A percentile compares a stretch with the other conserved stretches of the same genome.
These are phyloP conservation scores for Trichosanthes cucumerina DNA, from an alignment of 306 rosid genomes.

Conservation along the genomic window DNA sequence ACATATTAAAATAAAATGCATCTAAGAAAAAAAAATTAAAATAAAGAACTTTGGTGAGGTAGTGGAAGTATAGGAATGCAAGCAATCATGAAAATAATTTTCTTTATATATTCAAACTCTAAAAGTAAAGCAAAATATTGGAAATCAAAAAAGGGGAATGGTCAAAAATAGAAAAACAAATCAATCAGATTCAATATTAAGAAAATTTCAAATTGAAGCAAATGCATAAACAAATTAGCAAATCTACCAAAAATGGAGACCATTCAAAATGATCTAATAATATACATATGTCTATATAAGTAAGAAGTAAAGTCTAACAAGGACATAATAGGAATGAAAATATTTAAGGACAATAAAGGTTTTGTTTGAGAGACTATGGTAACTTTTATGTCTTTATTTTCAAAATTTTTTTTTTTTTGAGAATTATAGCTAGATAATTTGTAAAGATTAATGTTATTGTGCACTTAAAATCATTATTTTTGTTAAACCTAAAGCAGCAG, in stretches of 20 bases:
- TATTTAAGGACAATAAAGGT: not conserved
- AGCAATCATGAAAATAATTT: not conserved
- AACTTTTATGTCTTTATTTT: not conserved
- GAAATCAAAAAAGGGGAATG: not conserved
- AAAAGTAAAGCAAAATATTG: not conserved
- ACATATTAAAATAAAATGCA: not conserved
- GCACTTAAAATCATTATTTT: too few species aligned
- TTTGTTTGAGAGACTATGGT: not conserved
- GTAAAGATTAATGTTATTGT: too few species aligned
- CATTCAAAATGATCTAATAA: not conserved
- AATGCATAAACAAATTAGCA: not conserved
- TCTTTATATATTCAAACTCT: not conserved
- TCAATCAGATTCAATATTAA: not conserved
- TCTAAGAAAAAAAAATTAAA: not conserved
- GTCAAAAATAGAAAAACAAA: not conserved
- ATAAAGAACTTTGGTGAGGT: not conserved
- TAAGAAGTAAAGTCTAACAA: not conserved
- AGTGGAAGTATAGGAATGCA: not conserved
- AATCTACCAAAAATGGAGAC: not conserved
- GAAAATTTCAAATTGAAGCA: not conserved
- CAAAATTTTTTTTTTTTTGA: too few species aligned
- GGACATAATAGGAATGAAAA: not conserved
- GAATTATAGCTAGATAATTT: too few species aligned
- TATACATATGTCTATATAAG: not conserved
- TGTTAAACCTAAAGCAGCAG: too few species aligned